Conservation (phyloP, 805 yeast genomes). For the Starmera caribaea region DNA sequence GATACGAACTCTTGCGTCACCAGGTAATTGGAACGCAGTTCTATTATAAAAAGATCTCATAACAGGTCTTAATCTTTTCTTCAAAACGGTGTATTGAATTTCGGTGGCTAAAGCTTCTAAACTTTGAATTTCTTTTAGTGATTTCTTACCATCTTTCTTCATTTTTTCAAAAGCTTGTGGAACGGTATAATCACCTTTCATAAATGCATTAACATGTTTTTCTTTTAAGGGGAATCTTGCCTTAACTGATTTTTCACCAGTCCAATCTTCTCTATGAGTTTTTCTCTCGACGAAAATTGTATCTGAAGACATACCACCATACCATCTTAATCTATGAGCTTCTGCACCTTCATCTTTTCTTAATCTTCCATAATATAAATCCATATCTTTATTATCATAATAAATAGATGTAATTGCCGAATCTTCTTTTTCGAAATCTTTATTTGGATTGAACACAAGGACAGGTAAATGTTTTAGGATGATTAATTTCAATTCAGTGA, state of each 20-base stretch:
- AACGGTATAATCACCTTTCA: slow-evolving; percentile 79
- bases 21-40: slow-evolving; percentile 98
- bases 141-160: slow-evolving; percentile 87
- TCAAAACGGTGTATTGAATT: slow-evolving; percentile 82
- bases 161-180: slow-evolving; percentile 85
- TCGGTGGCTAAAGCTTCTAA: slow-evolving; percentile 89
- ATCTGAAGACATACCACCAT: slow-evolving; percentile 93
- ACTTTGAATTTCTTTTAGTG: slow-evolving; percentile 78
- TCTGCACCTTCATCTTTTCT: slow-evolving; percentile 98
- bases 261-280: slow-evolving; percentile 99
- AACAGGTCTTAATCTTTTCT: slow-evolving; percentile 83
- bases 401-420: slow-evolving; percentile 95
- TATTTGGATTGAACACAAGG: slow-evolving; percentile 89
- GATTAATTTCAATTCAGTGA: slow-evolving; percentile 89
- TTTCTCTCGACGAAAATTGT: slow-evolving; percentile 93
- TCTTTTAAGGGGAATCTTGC: slow-evolving; percentile 93
- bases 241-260: slow-evolving; percentile 98
- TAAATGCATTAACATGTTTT: slow-evolving; percentile 75
- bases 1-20: slow-evolving; percentile 98
- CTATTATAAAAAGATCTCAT: slow-evolving; percentile 94
- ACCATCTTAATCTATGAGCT: slow-evolving; percentile 97
- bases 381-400: slow-evolving; percentile 84
- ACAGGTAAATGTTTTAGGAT: slow-evolving; percentile 94
- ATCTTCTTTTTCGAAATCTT: slow-evolving; percentile 92
- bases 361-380: slow-evolving; percentile 87